Evolutionary conservation across 306 rosid species (phyloP).

Genomic region (Vigna hirtella): DNA sequence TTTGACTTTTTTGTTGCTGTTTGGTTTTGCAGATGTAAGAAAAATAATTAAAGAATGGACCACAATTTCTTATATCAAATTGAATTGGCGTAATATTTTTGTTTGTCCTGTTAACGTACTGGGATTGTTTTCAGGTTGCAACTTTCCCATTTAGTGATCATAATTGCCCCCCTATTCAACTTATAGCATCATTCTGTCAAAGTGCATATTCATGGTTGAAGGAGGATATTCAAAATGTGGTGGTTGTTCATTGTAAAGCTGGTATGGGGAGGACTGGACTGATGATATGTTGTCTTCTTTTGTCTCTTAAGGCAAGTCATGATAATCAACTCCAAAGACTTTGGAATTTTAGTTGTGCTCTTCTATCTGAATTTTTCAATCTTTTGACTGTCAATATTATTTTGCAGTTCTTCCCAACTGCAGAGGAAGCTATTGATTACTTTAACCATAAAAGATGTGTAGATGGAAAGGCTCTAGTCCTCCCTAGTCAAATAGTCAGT

Average conservation of each 20-base stretch:
- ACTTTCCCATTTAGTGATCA: constrained; percentile 94
- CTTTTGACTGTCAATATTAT: constrained; percentile 40
- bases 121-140: constrained; percentile 75
- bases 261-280: constrained; percentile 97
- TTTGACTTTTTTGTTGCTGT: not conserved
- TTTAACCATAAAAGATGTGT: constrained; percentile 90
- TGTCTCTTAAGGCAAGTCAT: constrained; percentile 77
- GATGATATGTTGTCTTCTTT: constrained; percentile 94
- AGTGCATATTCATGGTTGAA: constrained; percentile 95
- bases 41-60: not conserved
- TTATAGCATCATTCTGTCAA: constrained; percentile 84
- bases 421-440: constrained; percentile 82
- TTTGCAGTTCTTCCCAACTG: constrained; percentile 83
- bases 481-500: constrained; percentile 96
- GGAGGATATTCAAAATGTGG: constrained; percentile 93
- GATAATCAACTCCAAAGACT: constrained; percentile 36
- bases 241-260: constrained; percentile 98
- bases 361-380: constrained; percentile 6
- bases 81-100: constrained; percentile 37
- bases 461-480: constrained; percentile 91
- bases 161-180: constrained; percentile 91
- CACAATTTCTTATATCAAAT: constrained; percentile 23
- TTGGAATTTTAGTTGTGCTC: constrained; percentile 21
- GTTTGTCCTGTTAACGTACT: constrained; percentile 43
- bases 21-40: constrained; percentile 3